Conservation (phyloP, 768 basidiomycete genomes). For the Pleurotus ostreatus region DNA sequence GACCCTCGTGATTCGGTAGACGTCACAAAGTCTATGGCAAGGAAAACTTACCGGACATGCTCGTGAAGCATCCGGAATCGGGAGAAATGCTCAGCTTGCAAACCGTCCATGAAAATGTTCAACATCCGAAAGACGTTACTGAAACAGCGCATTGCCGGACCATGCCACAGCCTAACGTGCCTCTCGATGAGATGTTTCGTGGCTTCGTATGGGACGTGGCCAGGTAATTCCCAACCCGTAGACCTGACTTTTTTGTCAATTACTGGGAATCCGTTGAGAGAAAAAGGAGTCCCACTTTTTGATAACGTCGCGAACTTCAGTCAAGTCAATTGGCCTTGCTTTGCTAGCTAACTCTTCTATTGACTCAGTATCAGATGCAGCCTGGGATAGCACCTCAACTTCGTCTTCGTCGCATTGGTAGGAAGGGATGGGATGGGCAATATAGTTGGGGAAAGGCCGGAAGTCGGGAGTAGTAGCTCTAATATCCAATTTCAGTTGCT, state of each 20-base stretch:
- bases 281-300: slow-evolving; percentile 15
- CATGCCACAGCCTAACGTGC: slow-evolving; percentile 24
- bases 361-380: not conserved
- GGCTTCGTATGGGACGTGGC: slow-evolving; percentile 31
- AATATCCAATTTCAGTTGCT: slow-evolving; percentile 25
- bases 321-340: slow-evolving; percentile 12
- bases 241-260: slow-evolving; percentile 17
- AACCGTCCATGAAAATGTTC: slow-evolving; percentile 12
- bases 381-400: not conserved
- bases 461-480: slow-evolving; percentile 30
- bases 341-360: not conserved
- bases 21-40: not conserved
- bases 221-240: slow-evolving; percentile 33
- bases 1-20: not conserved
- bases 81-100: slow-evolving; percentile 24
- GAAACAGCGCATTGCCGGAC: slow-evolving; percentile 26
- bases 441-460: slow-evolving; percentile 17
- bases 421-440: not conserved
- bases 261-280: not conserved
- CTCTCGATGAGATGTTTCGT: slow-evolving; percentile 22
- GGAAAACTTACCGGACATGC: slow-evolving; percentile 20
- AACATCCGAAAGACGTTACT: slow-evolving; percentile 16
- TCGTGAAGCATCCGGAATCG: slow-evolving; percentile 23
- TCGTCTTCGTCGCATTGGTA: not conserved
- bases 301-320: slow-evolving; percentile 25